These are phyloP conservation scores for Fusarium metavorans DNA, from an alignment of 2,329 filamentous ascomycete genomes.

Conservation along the genomic window DNA sequence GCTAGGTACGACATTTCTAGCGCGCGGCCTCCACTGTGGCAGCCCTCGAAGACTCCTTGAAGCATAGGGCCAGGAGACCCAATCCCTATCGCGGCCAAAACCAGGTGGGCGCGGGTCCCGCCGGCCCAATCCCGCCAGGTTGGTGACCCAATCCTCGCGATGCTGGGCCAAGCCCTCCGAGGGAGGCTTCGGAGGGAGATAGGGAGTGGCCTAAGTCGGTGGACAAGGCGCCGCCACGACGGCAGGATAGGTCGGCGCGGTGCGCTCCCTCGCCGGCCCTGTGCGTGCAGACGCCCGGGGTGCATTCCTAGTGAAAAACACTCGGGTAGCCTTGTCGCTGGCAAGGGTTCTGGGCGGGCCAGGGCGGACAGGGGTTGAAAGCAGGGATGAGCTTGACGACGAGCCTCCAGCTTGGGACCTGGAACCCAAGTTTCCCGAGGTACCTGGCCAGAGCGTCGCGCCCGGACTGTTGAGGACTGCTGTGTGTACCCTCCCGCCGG, in stretches of 20 bases:
- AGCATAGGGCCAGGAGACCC: conserved; percentile 22
- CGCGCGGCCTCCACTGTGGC: conserved; percentile 26
- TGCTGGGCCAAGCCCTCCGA: conserved; percentile 27
- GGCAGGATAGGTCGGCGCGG: conserved; percentile 43
- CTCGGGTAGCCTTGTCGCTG: conserved; percentile 45
- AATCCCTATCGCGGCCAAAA: conserved; percentile 33
- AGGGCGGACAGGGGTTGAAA: conserved; percentile 34
- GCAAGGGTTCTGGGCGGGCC: conserved; percentile 19
- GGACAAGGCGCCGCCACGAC: conserved; percentile 46
- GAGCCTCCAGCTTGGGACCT: conserved; percentile 38
- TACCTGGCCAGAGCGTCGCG: conserved; percentile 38
- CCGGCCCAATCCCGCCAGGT: conserved; percentile 30
- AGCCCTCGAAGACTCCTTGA: conserved; percentile 36
- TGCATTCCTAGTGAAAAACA: conserved; percentile 40
- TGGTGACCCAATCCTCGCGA: conserved; percentile 34
- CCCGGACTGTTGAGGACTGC: conserved; percentile 4
- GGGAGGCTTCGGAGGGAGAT: conserved; percentile 40
- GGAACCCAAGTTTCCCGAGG: conserved; percentile 41
- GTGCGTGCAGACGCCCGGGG: conserved; percentile 28
- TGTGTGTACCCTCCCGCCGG: conserved; percentile 26
- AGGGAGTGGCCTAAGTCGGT: conserved; percentile 37
- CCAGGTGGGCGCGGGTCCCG: conserved; percentile 27
- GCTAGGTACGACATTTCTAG: conserved; percentile 36
- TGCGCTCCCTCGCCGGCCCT: conserved; percentile 30
- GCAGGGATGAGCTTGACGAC: conserved; percentile 38